Conservation (phyloP, 768 basidiomycete species). For the Xerocomellus amylosporus region DNA sequence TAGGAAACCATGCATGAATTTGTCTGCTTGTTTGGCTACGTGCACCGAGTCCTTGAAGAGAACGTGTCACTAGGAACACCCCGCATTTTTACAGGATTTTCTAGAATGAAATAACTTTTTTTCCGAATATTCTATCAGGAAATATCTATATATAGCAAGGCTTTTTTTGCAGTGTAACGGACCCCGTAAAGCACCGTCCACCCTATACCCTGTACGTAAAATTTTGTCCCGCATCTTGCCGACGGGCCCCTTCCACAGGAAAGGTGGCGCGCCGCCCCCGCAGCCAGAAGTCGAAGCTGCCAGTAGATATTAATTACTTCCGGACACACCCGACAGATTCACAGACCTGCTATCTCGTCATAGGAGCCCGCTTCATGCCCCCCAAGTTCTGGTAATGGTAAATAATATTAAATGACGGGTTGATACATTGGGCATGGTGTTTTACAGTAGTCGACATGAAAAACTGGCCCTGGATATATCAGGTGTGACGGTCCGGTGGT, state of each 20-base stretch:
- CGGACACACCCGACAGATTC: neutral
- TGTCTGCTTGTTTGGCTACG: too few relatives aligned
- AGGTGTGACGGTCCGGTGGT: constrained; percentile 6
- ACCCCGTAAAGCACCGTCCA: neutral
- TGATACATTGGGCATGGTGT: constrained; percentile 21
- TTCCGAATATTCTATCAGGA: too few relatives aligned
- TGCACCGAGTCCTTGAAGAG: too few relatives aligned
- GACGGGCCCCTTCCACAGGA: constrained; percentile 34
- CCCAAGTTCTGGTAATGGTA: constrained; percentile 8
- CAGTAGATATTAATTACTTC: constrained; percentile 8
- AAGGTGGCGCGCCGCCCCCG: constrained; percentile 3
- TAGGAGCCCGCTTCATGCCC: neutral
- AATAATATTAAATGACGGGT: constrained; percentile 22
- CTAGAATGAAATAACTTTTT: too few relatives aligned
- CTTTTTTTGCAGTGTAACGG: too few relatives aligned
- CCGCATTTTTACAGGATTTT: too few relatives aligned
- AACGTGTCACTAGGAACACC: too few relatives aligned
- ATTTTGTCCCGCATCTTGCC: neutral
- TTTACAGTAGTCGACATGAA: constrained; percentile 20
- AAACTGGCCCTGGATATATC: constrained; percentile 8
- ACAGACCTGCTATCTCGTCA: neutral
- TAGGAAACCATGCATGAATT: constrained; percentile 1
- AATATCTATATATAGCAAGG: too few relatives aligned
- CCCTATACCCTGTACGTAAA: constrained; percentile 33
- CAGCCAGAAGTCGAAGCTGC: constrained; percentile 4